Conservation (phyloP, 2,329 filamentous ascomycete genomes). For the Epicoccum nigrum region DNA sequence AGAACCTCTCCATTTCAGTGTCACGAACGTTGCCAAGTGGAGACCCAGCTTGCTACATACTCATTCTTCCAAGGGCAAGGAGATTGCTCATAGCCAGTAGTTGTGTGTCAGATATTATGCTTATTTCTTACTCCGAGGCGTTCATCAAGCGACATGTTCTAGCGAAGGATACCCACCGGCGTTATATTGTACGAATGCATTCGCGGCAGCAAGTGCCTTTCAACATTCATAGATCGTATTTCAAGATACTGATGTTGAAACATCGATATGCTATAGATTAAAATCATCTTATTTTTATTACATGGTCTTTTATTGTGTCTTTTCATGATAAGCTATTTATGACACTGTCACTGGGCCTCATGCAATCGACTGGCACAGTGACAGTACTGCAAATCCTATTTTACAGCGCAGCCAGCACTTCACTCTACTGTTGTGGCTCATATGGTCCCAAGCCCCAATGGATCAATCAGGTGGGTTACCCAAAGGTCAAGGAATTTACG, state of each 20-base stretch:
- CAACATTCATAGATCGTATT: background rate
- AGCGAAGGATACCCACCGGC: slow-evolving; percentile 35
- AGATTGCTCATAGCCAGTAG: slow-evolving; percentile 31
- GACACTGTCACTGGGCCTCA: no score
- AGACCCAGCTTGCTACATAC: slow-evolving; percentile 41
- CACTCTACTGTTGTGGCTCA: no score
- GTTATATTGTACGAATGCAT: slow-evolving; percentile 21
- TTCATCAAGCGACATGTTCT: slow-evolving; percentile 27
- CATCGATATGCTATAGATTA: no score
- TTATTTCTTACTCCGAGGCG: slow-evolving; percentile 17
- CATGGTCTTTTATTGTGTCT: no score
- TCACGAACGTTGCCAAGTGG: slow-evolving; percentile 45
- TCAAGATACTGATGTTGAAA: background rate
- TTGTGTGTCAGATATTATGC: background rate
- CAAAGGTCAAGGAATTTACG: no score
- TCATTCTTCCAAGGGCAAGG: slow-evolving; percentile 46
- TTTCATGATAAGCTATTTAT: no score
- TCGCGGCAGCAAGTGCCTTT: background rate
- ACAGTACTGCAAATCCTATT: no score
- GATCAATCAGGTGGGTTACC: no score
- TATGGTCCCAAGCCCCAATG: no score
- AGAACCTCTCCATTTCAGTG: slow-evolving; percentile 49
- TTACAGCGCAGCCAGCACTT: no score
- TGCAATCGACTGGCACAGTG: no score
- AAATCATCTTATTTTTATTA: no score